A percentile compares a stretch with the other conserved stretches of the same genome.
These are phyloP conservation scores for Mitosporidium daphniae DNA, from an alignment of 371 early-diverging fungal species.

Conservation along the genomic window DNA sequence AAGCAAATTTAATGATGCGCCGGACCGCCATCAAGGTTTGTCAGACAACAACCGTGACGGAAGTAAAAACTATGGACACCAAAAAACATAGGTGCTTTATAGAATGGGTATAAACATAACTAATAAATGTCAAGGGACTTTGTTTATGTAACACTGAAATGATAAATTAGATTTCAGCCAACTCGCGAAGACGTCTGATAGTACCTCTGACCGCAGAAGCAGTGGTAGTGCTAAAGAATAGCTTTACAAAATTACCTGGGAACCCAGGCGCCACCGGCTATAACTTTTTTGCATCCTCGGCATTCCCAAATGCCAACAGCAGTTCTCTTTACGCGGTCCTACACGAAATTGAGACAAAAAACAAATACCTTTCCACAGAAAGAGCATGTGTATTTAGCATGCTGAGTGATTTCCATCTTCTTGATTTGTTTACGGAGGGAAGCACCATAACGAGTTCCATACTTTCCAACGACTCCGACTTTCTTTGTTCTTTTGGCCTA, in stretches of 20 bases:
- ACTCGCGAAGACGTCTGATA: constrained; percentile 80
- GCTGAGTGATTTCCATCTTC: constrained; percentile 98
- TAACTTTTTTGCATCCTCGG: constrained; percentile 63
- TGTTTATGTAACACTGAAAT: too few species aligned
- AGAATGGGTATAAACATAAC: too few species aligned
- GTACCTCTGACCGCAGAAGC: constrained; percentile 60
- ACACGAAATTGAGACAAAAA: not conserved
- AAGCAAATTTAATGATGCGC: too few species aligned
- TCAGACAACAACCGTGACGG: too few species aligned
- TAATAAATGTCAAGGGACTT: too few species aligned
- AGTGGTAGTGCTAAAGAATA: constrained; percentile 25
- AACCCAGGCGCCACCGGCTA: constrained; percentile 98
- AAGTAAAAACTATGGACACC: too few species aligned
- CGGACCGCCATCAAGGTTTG: too few species aligned
- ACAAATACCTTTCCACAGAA: constrained; percentile 78
- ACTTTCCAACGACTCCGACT: constrained; percentile 98
- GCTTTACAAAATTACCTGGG: constrained; percentile 17
- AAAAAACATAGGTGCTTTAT: too few species aligned
- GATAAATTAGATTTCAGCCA: constrained; percentile 59
- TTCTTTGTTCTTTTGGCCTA: constrained; percentile 67
- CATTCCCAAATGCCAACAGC: constrained; percentile 99
- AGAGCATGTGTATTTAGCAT: constrained; percentile 89
- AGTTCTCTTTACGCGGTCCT: constrained; percentile 69
- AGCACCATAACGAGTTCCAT: constrained; percentile 99
- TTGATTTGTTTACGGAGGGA: constrained; percentile 96